Base-by-base conservation (phyloP, 768 basidiomycete genomes). In the Agrocybe pediades region DNA sequence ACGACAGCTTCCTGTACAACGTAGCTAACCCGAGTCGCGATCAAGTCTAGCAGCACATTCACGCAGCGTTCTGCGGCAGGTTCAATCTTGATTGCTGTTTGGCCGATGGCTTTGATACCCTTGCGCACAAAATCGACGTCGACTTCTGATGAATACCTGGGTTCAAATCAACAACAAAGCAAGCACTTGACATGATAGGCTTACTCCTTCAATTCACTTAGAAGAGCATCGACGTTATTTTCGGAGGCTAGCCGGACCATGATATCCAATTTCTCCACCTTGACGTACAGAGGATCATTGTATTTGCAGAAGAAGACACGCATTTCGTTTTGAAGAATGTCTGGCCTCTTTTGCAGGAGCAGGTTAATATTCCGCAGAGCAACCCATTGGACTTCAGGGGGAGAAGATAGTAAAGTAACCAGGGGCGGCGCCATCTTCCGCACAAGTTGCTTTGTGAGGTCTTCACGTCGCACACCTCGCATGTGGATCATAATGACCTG, bases 271-370 rank as follows among this genome's bases (percentile, higher is more conserved):
- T 99, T 98, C 71, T 98, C 97, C 48, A 98, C 84, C 71, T 99
- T 99, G 68, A 98, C 95, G 65, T 98, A 99, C n/a, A 96, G 74
- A 5, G 96, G 96, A 65, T 99, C 96, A 65, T 98, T 98, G 74
- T 99, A 98, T 71, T 99, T 99, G 85, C 96, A 98, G 79, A 98
- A 99, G 70, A 99, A 99, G 17, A 99, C 97, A 41, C 95, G 83
- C 92, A 99, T 95, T 71, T 99, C 96, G 71, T 91, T 97, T 6
- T 88, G 84, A 8, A 99, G 82, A 54, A 97, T 79, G 57, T 95
- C 94, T 2, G 92, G 74, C 3, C 93, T 87, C 65, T 96, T 96
- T 71, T 99, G 96, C 2, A 99, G 84, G 23, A 99, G 80, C 24
- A 99, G 84, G 64, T 98, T 98, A 75, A 98, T 94, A 66, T 98